Base-by-base conservation (phyloP, 177 flowering plant species). In the Vitis hybrid region DNA sequence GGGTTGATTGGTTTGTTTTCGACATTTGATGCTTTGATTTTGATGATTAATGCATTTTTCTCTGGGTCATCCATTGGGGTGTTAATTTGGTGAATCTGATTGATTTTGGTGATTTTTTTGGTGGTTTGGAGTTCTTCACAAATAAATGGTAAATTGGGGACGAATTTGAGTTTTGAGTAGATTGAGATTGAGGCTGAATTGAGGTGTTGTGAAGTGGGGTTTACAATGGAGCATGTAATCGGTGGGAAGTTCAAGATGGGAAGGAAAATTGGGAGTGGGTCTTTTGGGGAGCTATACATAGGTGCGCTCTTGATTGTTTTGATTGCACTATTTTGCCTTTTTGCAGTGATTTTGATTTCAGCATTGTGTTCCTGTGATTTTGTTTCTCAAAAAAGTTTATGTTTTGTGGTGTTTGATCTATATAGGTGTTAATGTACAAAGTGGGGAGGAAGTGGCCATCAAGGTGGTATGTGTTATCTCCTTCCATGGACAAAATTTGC, bases 221-320 rank as follows among this genome's bases (percentile, higher is more conserved):
- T 65, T 74, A 79, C 56, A 51, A 87, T 85, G 84, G 90, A 87
- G 59, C 87, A 80, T 66, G 81, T 82, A 50, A 78, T 83, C 63
- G 88, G 83, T 63, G 87, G 84, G 66, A 87, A 85, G 79, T 87
- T 85, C 71, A 87, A 85, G 85, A 79, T 87, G 51, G 91, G 88
- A 63, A 82, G 86, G 80, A 87, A 87, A 82, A 87, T 87, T 67
- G 91, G 91, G 10, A 81, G 86, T 73, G 91, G 91, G 23, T 87
- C 91, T 18, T 87, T 87, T 73, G 91, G 91, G 34, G 91, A 87
- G 63, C 87, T 87, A 17, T 86, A 80, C 84, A 64, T 85, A 70
- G 91, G 91, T 87, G 76, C 19, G 54, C 5, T 51, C 10, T 14
- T 5, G 3, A 2, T 34, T 32, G 52, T 30, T 45, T 54, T 3